These are phyloP conservation scores for Nakazawaea ernobii DNA, from an alignment of 805 yeast species.

Conservation along the genomic window DNA sequence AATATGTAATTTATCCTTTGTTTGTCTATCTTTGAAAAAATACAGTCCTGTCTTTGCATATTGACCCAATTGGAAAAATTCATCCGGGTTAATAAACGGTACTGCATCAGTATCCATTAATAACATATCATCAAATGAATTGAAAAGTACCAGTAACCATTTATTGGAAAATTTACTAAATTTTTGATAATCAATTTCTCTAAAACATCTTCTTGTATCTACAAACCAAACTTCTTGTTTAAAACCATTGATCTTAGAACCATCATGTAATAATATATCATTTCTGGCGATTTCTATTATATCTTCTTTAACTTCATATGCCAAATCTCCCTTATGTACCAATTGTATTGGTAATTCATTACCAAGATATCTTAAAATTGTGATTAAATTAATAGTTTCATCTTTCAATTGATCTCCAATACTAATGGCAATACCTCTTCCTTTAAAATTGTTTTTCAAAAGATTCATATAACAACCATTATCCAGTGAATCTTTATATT, in stretches of 20 bases:
- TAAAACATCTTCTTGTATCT: constrained; percentile 24
- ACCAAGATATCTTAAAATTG: constrained; percentile 43
- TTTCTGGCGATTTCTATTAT: constrained; percentile 32
- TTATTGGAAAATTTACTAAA: constrained; percentile 33
- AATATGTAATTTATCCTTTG: constrained; percentile 22
- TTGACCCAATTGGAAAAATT: constrained; percentile 31
- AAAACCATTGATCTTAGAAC: constrained; percentile 17
- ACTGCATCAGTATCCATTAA: constrained; percentile 50
- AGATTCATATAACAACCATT: constrained; percentile 26
- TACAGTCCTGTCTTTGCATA: constrained; percentile 31
- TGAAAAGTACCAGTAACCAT: constrained; percentile 52
- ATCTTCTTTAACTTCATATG: constrained; percentile 24
- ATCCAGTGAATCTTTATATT: constrained; percentile 11
- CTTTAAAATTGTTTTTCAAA: constrained; percentile 26
- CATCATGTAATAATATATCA: constrained; percentile 7
- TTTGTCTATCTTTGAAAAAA: constrained; percentile 47
- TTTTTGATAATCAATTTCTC: constrained; percentile 20
- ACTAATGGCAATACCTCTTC: constrained; percentile 52
- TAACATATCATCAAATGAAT: constrained; percentile 50
- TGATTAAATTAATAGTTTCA: constrained; percentile 41
- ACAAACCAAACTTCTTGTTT: constrained; percentile 25
- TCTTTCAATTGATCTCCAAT: constrained; percentile 39
- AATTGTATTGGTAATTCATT: constrained; percentile 46
- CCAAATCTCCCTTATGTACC: constrained; percentile 37
- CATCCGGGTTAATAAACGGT: constrained; percentile 28